Percentiles rank a stretch among this genome's conserved stretches.
Conservation (phyloP, 1,284 basidiomycete species). For the Fomitiporia mediterranea region DNA sequence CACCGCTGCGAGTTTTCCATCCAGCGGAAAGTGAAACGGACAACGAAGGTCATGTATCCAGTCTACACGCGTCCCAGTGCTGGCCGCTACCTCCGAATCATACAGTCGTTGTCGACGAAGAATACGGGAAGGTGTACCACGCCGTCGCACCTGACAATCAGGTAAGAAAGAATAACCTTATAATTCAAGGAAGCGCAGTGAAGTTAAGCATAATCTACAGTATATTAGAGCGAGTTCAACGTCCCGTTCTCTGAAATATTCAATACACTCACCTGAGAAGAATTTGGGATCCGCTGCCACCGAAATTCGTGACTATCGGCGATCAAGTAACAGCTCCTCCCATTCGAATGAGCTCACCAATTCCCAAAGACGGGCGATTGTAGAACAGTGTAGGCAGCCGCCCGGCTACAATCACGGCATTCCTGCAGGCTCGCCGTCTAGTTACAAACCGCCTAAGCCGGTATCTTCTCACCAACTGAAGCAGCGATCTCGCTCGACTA, state of each 20-base stretch:
- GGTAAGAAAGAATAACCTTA: conserved; percentile 2
- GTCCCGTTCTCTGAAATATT: conserved; percentile 2
- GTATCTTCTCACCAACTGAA: neutral
- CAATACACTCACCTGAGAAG: conserved; percentile 4
- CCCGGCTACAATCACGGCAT: neutral
- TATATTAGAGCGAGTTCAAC: neutral
- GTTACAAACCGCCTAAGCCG: neutral
- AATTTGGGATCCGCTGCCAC: neutral
- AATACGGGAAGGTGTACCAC: conserved; percentile 14
- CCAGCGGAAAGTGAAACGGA: conserved; percentile 4
- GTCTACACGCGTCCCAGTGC: neutral
- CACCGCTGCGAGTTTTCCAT: neutral
- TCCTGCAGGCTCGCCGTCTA: neutral
- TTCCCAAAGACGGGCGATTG: conserved; percentile 8
- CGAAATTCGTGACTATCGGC: neutral
- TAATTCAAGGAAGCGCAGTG: too few species aligned
- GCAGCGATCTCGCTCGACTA: conserved; percentile 2
- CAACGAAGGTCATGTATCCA: neutral
- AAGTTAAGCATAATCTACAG: neutral
- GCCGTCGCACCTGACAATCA: conserved; percentile 10
- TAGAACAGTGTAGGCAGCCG: neutral
- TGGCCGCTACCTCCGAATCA: conserved; percentile 16
- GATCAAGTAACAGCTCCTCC: neutral
- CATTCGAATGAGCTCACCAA: conserved; percentile 6
- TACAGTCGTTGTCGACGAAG: conserved; percentile 15